phyloP scores from a whole-genome alignment of 192 early-diverging fungal species.

The Allomyces javanicus region DNA sequence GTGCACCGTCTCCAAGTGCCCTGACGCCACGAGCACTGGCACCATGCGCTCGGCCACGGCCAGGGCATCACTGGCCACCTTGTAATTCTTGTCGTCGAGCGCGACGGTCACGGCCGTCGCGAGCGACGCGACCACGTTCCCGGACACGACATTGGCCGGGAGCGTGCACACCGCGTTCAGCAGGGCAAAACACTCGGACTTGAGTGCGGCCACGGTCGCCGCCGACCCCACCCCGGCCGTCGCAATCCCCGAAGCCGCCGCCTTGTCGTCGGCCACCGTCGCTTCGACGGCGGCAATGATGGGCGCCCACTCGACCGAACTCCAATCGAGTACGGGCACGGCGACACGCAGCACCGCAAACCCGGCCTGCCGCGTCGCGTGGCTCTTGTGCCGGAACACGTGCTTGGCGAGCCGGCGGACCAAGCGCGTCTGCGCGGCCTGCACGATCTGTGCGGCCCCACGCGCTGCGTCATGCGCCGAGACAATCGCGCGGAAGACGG shows the following conservation, averaged over 20 bases:
- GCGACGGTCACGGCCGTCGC: too few relatives aligned
- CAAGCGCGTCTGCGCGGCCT: conserved; percentile 12
- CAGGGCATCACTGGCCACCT: not conserved
- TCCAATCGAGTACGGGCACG: not conserved
- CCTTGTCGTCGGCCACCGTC: too few relatives aligned
- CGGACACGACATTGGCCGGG: too few relatives aligned
- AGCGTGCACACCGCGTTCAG: too few relatives aligned
- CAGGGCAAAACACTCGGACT: too few relatives aligned
- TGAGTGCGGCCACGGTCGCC: too few relatives aligned
- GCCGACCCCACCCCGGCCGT: too few relatives aligned
- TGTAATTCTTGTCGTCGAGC: not conserved
- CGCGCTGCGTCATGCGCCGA: not conserved
- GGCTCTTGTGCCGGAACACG: not conserved
- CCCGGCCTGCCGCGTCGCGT: not conserved
- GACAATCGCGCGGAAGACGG: conserved; percentile 22
- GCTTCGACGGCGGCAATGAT: too few relatives aligned
- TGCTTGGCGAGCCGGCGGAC: conserved; percentile 2
- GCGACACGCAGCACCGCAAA: not conserved
- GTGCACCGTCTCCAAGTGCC: too few relatives aligned
- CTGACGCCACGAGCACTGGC: not conserved
- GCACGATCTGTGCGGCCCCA: not conserved
- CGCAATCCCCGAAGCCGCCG: too few relatives aligned
- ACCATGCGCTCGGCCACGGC: not conserved
- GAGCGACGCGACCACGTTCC: too few relatives aligned
- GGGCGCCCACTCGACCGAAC: not conserved